Conservation (phyloP, 1,139 yeast species). For the Geotrichum bryndzae region DNA sequence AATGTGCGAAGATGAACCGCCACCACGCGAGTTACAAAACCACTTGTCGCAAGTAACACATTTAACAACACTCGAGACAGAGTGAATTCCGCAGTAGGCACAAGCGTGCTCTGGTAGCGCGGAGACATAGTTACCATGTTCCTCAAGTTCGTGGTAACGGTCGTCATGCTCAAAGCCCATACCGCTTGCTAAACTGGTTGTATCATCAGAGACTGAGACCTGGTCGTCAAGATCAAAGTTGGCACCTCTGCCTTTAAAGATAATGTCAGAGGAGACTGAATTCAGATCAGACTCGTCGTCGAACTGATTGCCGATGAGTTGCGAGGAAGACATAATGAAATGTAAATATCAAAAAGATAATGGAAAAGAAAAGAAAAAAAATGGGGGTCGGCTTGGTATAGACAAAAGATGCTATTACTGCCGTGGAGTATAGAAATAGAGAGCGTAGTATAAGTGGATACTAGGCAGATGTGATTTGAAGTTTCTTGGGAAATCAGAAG, state of each 20-base stretch:
- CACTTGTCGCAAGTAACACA: conserved; percentile 77
- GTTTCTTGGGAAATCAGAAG: not conserved
- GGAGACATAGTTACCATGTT: conserved; percentile 3
- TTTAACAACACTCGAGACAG: conserved; percentile 61
- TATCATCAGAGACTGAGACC: conserved; percentile 23
- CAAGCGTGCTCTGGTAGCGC: conserved; percentile 35
- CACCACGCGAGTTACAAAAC: conserved; percentile 81
- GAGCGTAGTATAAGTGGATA: not conserved
- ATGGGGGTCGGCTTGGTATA: not conserved
- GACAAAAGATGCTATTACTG: not conserved
- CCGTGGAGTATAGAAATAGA: not conserved
- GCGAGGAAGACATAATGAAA: conserved; percentile 25
- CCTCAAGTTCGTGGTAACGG: conserved; percentile 15
- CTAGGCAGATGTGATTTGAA: not conserved
- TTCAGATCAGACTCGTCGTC: conserved; percentile 27
- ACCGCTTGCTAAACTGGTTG: conserved; percentile 25
- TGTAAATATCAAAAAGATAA: not conserved
- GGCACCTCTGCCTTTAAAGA: conserved; percentile 26
- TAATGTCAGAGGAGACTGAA: conserved; percentile 29
- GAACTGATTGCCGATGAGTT: conserved; percentile 27
- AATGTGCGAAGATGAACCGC: conserved; percentile 68
- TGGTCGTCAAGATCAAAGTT: conserved; percentile 18
- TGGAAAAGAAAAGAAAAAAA: not conserved
- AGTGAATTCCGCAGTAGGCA: conserved; percentile 68
- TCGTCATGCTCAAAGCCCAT: conserved; percentile 19